phyloP scores from a whole-genome alignment of 2,329 filamentous ascomycete genomes.

The Colletotrichum sp. region DNA sequence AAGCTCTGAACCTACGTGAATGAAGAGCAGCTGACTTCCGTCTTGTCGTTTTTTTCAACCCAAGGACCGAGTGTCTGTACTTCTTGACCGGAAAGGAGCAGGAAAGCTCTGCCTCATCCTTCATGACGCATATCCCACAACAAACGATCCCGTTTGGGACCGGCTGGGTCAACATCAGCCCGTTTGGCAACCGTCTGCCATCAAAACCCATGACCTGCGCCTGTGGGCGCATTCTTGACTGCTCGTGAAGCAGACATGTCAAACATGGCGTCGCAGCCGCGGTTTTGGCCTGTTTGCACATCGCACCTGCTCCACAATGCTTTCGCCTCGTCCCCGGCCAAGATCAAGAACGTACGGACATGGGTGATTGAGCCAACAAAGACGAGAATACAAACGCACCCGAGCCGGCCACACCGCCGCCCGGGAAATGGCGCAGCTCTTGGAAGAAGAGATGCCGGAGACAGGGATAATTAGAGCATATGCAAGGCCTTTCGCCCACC shows the following conservation, averaged over 20 bases:
- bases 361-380: background rate
- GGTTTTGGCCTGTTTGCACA: background rate
- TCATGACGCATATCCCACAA: background rate
- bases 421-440: background rate
- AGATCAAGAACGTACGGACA: background rate
- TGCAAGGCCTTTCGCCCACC: background rate
- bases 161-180: background rate
- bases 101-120: background rate
- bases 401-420: background rate
- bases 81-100: background rate
- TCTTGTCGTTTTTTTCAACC: background rate
- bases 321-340: background rate
- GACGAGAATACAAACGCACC: background rate
- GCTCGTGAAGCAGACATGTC: background rate
- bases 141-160: background rate
- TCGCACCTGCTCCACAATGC: background rate
- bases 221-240: background rate
- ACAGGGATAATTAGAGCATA: background rate
- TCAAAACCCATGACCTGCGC: background rate
- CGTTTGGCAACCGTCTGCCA: background rate
- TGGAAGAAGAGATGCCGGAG: background rate
- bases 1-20: background rate
- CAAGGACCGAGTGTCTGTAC: background rate
- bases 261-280: background rate
- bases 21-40: background rate